Evolutionary conservation across 305 asterid genomes (phyloP).

Genomic region (Plantago lanceolata): DNA sequence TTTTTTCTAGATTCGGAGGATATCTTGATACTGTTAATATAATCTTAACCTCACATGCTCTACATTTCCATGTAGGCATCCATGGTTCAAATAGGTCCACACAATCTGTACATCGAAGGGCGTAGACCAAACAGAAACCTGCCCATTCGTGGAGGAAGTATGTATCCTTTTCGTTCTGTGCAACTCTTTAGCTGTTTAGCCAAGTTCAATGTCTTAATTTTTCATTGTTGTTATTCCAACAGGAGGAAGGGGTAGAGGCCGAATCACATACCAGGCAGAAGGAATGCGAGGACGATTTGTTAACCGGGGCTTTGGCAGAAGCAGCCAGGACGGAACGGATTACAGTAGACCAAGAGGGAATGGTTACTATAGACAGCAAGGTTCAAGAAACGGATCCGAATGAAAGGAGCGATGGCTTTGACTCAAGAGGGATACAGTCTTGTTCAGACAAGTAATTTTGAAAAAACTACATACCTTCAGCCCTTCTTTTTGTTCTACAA

Average conservation of each 20-base stretch:
- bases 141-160: slow-evolving; percentile 73
- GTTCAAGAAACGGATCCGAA: slow-evolving; percentile 43
- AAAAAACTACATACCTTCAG: slow-evolving; percentile 27
- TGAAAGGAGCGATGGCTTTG: slow-evolving; percentile 18
- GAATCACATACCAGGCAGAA: slow-evolving; percentile 52
- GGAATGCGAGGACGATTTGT: slow-evolving; percentile 62
- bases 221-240: slow-evolving; percentile 16
- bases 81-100: slow-evolving; percentile 61
- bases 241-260: slow-evolving; percentile 86
- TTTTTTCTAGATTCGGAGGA: background rate
- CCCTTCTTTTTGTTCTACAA: slow-evolving; percentile 6
- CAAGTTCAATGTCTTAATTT: background rate
- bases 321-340: slow-evolving; percentile 42
- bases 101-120: slow-evolving; percentile 84
- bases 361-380: slow-evolving; percentile 56
- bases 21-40: background rate
- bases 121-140: slow-evolving; percentile 77
- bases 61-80: slow-evolving; percentile 58
- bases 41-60: slow-evolving; percentile 11
- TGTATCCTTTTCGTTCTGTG: slow-evolving; percentile 23
- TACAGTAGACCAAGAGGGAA: slow-evolving; percentile 59
- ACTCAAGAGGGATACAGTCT: slow-evolving; percentile 16
- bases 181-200: slow-evolving; percentile 1
- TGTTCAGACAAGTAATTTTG: slow-evolving; percentile 36
- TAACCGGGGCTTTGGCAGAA: slow-evolving; percentile 50